Conservation (phyloP, 2,329 filamentous ascomycete species). For the Albifimbria verrucaria region DNA sequence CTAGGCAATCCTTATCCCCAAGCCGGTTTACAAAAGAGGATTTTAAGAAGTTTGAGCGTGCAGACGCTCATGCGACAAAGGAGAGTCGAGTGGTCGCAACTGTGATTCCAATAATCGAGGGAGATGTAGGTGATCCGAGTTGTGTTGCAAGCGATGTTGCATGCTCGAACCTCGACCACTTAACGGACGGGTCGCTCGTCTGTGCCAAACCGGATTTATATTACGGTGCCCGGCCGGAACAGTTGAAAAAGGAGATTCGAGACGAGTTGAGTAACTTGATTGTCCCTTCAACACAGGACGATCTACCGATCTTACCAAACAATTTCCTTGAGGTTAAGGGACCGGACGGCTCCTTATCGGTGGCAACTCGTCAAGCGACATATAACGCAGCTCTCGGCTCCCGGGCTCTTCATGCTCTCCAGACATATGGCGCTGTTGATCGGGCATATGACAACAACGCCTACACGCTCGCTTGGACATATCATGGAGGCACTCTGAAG, state of each 20-base stretch:
- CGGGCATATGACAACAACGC: constrained; percentile 33
- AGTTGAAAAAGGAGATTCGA: constrained; percentile 23
- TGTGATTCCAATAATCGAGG: constrained; percentile 30
- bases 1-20: constrained; percentile 29
- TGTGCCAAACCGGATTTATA: constrained; percentile 29
- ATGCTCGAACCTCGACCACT: constrained; percentile 31
- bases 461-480: constrained; percentile 30
- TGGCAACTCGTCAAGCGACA: constrained; percentile 28
- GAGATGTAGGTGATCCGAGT: constrained; percentile 16
- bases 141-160: constrained; percentile 20
- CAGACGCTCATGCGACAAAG: constrained; percentile 25
- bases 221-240: constrained; percentile 26
- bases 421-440: constrained; percentile 25
- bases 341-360: constrained; percentile 21
- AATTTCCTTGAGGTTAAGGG: constrained; percentile 37
- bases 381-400: constrained; percentile 33
- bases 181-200: constrained; percentile 30
- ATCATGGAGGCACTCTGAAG: constrained; percentile 13
- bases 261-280: constrained; percentile 21
- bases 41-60: constrained; percentile 25
- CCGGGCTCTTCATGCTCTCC: constrained; percentile 30
- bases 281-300: constrained; percentile 26
- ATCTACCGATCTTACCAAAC: constrained; percentile 32
- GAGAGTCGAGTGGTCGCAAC: constrained; percentile 27
- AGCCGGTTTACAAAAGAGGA: constrained; percentile 28